Base-by-base conservation (phyloP, 768 basidiomycete species). In the Leccinellum luteum region DNA sequence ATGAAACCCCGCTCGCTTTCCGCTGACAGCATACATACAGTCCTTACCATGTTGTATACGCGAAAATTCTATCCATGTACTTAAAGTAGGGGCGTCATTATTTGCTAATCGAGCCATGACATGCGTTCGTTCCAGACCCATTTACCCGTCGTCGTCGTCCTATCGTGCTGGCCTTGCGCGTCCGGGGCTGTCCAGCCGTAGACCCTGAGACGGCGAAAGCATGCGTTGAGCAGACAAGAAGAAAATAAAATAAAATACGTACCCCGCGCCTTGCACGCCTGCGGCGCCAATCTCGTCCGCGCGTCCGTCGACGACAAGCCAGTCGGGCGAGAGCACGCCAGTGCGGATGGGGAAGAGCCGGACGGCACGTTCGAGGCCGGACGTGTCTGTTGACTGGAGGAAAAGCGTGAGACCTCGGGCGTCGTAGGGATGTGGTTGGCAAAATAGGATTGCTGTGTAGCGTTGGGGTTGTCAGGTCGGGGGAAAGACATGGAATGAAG, bases 271-370 rank as follows among this genome's bases (percentile, higher is more conserved):
- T 13, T 81, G 70, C 19, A 92, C 74, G 1, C 88, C 92, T n/a
- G 81, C 89, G 12, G 89, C 85, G 5, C 89, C 91, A 17, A 80
- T 69, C 45, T 57, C 65, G 60, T 88, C 88, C 19, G 84, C 78
- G 13, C 71, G 67, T 14, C 71, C 71, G 10, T 82, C 79, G 4
- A 86, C 75, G 17, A 92, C 78, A 6, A 92, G 63, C 90, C 92
- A 95, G 64, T 92, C 89, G 1, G 92, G 90, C 1, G 82, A 78
- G 9, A 84, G 70, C 3, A 93, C 77, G 4, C 92, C 92, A 2
- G 93, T 96, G 19, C 94, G 83, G 25, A 91, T 81, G 4, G 94
- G 93, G 66, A 95, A 89, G n/a, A 94, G 73, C 47, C 88, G 81
- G 2, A 80, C 69, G 1, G 81, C 84, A 53, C 85, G 77, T 69